Evolutionary conservation across 2,329 filamentous ascomycete genomes (phyloP), one percentile per base, ranked within the genome.

Genomic region (Whalleya microplaca): DNA sequence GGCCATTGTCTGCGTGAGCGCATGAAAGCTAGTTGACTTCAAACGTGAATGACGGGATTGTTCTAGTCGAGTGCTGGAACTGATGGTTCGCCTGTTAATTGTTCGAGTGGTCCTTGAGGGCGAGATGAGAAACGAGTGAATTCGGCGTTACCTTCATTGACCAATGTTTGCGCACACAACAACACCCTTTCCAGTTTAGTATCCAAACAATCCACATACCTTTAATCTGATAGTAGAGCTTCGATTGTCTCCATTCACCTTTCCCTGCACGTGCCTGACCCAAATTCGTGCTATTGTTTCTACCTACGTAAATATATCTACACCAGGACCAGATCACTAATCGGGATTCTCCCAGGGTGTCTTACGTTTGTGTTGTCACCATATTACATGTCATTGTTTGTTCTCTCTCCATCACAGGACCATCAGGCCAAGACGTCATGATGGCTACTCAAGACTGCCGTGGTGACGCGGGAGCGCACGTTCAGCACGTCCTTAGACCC

Each of bases 1-100:
- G 85, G 18, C 84, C 84, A 48, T 61, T 86, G 45, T 48, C 61
- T 40, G 66, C 51, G 19, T 73, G 59, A 66, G 41, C 40, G 20
- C 21, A 45, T 48, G 32, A 27, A 43, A 40, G 37, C 21, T 49
- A 47, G 41, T 37, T 44, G 41, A 21, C 21, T n/a, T 27, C 16
- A 32, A 23, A 41, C 3, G 9, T 37, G 9, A 37, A 37, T 16
- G 6, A 37, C 32, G 3, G 6, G 5, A 29, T 29, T 29, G 27
- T 29, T 29, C 3, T 12, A 37, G 32, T 16, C 14, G 10, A 37
- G 10, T 12, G 32, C 6, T 37, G 10, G 14, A 3, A 16, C 3
- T 37, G 3, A 12, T 14, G 32, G 14, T 12, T 37, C 32, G 32
- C 10, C 32, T 16, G 7, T 16, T 37, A 12, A 37, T 37, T 37